These are phyloP conservation scores for Yarrowia osloensis DNA, from an alignment of 805 yeast genomes.

Conservation along the genomic window DNA sequence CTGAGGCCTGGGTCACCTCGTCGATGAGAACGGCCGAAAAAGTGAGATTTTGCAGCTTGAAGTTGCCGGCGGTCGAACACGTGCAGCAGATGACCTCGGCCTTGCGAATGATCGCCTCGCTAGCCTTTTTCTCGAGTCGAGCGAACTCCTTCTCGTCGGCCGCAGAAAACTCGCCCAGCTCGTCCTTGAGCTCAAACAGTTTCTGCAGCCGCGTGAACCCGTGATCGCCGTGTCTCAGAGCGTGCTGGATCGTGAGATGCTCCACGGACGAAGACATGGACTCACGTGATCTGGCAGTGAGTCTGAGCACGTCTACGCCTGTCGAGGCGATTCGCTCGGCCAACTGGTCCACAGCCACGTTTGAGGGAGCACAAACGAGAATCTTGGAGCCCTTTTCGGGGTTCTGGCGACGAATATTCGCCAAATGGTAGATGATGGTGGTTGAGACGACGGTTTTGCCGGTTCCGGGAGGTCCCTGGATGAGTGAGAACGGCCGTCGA, in stretches of 20 bases:
- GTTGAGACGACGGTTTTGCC: slow-evolving; percentile 95
- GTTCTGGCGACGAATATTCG: slow-evolving; percentile 45
- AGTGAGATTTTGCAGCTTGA: slow-evolving; percentile 53
- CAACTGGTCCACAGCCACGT: slow-evolving; percentile 91
- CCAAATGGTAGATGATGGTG: slow-evolving; percentile 76
- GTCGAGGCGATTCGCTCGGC: slow-evolving; percentile 69
- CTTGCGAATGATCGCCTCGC: slow-evolving; percentile 50
- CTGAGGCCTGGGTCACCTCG: slow-evolving; percentile 92
- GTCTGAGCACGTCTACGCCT: slow-evolving; percentile 75
- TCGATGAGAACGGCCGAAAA: slow-evolving; percentile 85
- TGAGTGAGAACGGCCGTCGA: slow-evolving; percentile 71
- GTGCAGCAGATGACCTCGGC: slow-evolving; percentile 88
- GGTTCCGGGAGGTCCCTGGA: slow-evolving; percentile 97
- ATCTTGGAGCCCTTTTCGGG: slow-evolving; percentile 56
- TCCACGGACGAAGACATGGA: slow-evolving; percentile 69
- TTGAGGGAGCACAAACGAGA: slow-evolving; percentile 92
- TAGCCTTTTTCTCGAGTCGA: slow-evolving; percentile 50
- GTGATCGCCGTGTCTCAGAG: slow-evolving; percentile 49
- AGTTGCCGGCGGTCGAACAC: slow-evolving; percentile 89
- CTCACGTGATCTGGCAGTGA: slow-evolving; percentile 76
- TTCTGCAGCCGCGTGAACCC: slow-evolving; percentile 52
- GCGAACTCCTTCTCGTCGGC: slow-evolving; percentile 53
- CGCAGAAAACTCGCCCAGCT: slow-evolving; percentile 66
- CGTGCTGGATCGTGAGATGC: slow-evolving; percentile 57
- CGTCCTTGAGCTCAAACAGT: slow-evolving; percentile 58